Percentiles rank a stretch among this genome's conserved stretches.
phyloP scores from a whole-genome alignment of 352 stramenopile species.

The Globisporangium spinosum region DNA sequence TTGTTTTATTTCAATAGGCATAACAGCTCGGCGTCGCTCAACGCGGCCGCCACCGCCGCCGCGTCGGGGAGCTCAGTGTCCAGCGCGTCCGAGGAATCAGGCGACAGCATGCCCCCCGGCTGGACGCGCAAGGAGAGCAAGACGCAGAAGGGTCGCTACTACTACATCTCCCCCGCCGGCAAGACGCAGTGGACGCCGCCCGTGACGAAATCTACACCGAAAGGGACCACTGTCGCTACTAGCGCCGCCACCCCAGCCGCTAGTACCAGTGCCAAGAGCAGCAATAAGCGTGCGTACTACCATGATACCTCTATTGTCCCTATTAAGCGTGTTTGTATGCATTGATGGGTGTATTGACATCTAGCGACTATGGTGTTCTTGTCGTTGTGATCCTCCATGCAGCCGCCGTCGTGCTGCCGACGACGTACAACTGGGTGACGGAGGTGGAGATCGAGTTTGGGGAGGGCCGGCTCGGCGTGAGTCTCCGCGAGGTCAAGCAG shows the following conservation, averaged over 20 bases:
- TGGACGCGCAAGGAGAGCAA: constrained; percentile 86
- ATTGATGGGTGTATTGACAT: not conserved
- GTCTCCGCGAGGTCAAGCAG: constrained; percentile 70
- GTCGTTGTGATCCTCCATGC: not conserved
- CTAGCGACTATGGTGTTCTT: not conserved
- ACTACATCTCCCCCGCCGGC: constrained; percentile 78
- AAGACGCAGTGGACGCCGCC: constrained; percentile 84
- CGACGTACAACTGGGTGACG: constrained; percentile 75
- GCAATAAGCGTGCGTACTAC: not conserved
- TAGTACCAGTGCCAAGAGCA: not conserved
- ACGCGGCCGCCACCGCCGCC: not conserved
- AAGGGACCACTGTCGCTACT: not conserved
- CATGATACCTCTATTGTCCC: not conserved
- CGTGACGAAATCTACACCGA: constrained; percentile 18
- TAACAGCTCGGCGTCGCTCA: constrained; percentile 21
- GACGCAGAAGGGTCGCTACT: constrained; percentile 80
- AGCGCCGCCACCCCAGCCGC: too few relatives aligned
- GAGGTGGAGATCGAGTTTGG: constrained; percentile 87
- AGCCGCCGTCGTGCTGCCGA: constrained; percentile 23
- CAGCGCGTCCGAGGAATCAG: constrained; percentile 8
- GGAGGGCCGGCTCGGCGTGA: constrained; percentile 76
- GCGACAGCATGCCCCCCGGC: constrained; percentile 56
- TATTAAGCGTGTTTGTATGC: not conserved
- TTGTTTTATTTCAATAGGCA: constrained; percentile 7
- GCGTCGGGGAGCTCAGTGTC: not conserved